phyloP scores from a whole-genome alignment of 192 early-diverging fungal genomes.

The Entophlyctis helioformis region DNA sequence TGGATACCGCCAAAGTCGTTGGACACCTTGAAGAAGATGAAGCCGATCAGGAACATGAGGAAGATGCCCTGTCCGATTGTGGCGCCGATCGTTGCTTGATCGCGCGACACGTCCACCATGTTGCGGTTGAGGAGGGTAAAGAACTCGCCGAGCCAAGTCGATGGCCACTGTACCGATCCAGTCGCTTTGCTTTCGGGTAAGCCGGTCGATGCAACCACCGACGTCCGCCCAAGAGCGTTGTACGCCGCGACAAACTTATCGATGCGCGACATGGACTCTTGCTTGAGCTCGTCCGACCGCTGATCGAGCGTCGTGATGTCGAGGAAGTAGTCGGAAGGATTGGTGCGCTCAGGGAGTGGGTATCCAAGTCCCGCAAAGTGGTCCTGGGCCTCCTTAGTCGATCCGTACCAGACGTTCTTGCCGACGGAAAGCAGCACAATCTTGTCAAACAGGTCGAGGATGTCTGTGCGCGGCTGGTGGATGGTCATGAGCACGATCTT shows the following conservation, averaged over 20 bases:
- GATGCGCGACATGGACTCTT: conserved; percentile 24
- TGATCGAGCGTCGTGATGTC: conserved; percentile 28
- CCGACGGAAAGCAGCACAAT: conserved; percentile 74
- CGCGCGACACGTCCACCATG: conserved; percentile 18
- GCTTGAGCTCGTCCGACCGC: conserved; percentile 24
- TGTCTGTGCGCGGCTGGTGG: conserved; percentile 71
- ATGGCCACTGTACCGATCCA: too few relatives aligned
- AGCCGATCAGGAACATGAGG: conserved; percentile 36
- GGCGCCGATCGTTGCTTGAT: not conserved
- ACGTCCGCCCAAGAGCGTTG: too few relatives aligned
- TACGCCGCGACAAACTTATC: conserved; percentile 11
- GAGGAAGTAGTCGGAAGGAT: conserved; percentile 34
- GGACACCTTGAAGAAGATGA: conserved; percentile 39
- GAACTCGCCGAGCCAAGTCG: conserved; percentile 35
- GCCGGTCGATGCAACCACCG: too few relatives aligned
- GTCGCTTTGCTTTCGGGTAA: too few relatives aligned
- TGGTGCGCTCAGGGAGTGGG: conserved; percentile 24
- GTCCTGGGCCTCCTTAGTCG: conserved; percentile 9
- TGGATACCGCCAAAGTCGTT: conserved; percentile 40
- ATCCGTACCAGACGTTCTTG: conserved; percentile 72
- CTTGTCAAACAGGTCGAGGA: conserved; percentile 78
- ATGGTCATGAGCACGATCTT: conserved; percentile 72
- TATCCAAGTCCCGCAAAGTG: conserved; percentile 27
- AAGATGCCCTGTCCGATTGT: conserved; percentile 8
- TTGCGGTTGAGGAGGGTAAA: conserved; percentile 32